Conservation (phyloP, 176 grass and related monocot species). For the Carex pumila region DNA sequence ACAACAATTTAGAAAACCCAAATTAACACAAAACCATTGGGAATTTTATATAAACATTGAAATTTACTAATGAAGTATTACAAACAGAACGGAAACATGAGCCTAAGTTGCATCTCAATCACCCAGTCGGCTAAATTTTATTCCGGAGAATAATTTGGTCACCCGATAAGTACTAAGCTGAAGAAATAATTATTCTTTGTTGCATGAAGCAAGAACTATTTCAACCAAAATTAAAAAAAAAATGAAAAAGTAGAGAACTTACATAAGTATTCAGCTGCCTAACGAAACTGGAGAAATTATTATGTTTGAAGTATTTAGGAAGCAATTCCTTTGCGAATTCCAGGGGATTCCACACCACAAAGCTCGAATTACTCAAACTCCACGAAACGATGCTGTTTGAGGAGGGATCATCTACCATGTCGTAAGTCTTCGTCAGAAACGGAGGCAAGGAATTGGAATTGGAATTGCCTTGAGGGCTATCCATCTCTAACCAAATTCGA, state of each 20-base stretch:
- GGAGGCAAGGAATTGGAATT: constrained; percentile 57
- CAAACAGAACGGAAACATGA: not conserved
- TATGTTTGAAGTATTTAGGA: constrained; percentile 98
- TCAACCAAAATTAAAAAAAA: not conserved
- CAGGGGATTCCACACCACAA: constrained; percentile 66
- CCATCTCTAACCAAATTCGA: constrained; percentile 6
- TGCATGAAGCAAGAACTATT: not conserved
- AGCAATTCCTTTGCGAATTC: constrained; percentile 84
- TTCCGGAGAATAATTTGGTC: not conserved
- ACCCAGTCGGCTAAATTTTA: not conserved
- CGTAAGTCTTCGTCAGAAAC: constrained; percentile 95
- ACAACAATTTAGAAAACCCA: not conserved
- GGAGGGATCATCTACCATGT: constrained; percentile 89
- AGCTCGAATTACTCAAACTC: constrained; percentile 57
- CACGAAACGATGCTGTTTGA: constrained; percentile 73
- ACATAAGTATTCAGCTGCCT: constrained; percentile 98
- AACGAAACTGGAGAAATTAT: constrained; percentile 98
- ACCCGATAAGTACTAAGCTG: not conserved
- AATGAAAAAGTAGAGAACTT: constrained; percentile 22
- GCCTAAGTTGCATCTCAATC: not conserved
- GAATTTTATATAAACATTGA: not conserved
- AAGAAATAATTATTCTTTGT: not conserved
- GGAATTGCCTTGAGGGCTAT: constrained; percentile 11
- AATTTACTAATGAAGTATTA: not conserved
- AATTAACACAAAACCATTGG: not conserved